Conservation (phyloP, 2,329 filamentous ascomycete genomes). For the Pseudopithomyces chartarum region DNA sequence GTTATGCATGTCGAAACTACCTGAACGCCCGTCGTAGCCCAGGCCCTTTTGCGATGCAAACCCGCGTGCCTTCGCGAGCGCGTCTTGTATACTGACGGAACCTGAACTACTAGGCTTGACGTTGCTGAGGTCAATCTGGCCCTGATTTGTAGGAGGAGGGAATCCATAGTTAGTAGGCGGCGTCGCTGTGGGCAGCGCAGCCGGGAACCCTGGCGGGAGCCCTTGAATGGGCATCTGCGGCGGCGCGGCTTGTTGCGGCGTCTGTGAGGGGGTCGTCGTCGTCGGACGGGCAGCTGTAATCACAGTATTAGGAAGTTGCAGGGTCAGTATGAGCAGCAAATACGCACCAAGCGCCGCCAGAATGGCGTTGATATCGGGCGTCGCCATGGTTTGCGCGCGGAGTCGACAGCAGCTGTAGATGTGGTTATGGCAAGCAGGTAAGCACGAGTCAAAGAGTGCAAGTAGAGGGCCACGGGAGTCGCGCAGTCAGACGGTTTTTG, state of each 20-base stretch:
- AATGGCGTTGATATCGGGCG: constrained; percentile 46
- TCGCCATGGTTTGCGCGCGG: constrained; percentile 31
- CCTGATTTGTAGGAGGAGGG: constrained; percentile 73
- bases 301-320: constrained; percentile 13
- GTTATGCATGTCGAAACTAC: constrained; percentile 49
- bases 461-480: not conserved
- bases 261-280: constrained; percentile 54
- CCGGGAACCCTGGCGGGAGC: constrained; percentile 51
- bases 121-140: constrained; percentile 77
- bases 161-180: constrained; percentile 55
- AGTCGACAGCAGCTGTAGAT: not conserved
- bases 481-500: not conserved
- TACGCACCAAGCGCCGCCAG: constrained; percentile 45
- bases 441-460: not conserved
- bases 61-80: constrained; percentile 81
- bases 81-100: constrained; percentile 81
- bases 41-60: constrained; percentile 81
- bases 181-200: constrained; percentile 47
- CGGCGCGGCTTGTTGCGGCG: constrained; percentile 46
- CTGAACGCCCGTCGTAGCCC: constrained; percentile 52
- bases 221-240: constrained; percentile 51
- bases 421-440: not conserved
- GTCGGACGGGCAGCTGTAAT: constrained; percentile 53
- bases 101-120: constrained; percentile 81
- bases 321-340: not conserved